These are phyloP conservation scores for Ogataea ganodermae DNA, from an alignment of 805 yeast genomes.

Conservation along the genomic window DNA sequence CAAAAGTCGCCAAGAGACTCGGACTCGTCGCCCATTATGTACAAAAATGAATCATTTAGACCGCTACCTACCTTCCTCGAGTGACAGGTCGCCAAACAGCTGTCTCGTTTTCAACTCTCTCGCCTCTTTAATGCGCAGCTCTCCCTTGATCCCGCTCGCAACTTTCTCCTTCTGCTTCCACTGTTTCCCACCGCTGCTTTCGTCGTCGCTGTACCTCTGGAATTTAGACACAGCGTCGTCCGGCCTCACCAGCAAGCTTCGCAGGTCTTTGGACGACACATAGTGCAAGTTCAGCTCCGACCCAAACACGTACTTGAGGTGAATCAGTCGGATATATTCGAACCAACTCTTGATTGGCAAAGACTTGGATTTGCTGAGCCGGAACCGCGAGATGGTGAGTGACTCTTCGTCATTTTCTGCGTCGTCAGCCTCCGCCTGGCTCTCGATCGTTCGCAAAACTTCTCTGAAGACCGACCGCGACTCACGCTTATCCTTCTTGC, in stretches of 20 bases:
- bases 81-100: constrained; percentile 26
- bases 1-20: constrained; percentile 2
- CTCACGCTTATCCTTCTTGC: constrained; percentile 64
- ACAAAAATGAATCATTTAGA: too few relatives aligned
- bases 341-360: constrained; percentile 53
- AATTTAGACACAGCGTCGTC: constrained; percentile 13
- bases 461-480: constrained; percentile 63
- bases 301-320: constrained; percentile 53
- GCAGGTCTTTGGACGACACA: constrained; percentile 31
- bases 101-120: constrained; percentile 27
- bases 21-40: constrained; percentile 8
- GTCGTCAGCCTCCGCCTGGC: constrained; percentile 31
- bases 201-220: constrained; percentile 16
- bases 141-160: constrained; percentile 26
- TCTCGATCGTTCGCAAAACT: constrained; percentile 49
- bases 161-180: constrained; percentile 23
- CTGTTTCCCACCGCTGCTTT: constrained; percentile 10
- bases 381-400: constrained; percentile 35
- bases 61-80: constrained; percentile 5
- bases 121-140: constrained; percentile 27
- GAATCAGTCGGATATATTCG: constrained; percentile 48
- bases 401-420: constrained; percentile 12
- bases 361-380: constrained; percentile 46
- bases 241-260: constrained; percentile 26
- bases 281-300: constrained; percentile 54